Conservation (phyloP, 306 rosid genomes). For the Alnus glutinosa region DNA sequence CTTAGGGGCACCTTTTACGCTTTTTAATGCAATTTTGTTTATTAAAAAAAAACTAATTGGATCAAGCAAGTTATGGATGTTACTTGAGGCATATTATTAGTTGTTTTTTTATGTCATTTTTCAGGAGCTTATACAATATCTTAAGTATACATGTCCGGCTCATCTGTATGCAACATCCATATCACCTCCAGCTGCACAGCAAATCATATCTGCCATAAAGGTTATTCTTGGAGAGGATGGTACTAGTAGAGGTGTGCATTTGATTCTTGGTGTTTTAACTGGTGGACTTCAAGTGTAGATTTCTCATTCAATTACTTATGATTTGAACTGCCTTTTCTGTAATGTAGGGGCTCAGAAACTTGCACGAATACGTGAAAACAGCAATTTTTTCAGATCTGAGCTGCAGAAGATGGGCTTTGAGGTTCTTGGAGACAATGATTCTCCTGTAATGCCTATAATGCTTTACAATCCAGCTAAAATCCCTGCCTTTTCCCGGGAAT, state of each 20-base stretch:
- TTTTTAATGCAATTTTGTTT: too few species aligned
- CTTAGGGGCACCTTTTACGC: too few species aligned
- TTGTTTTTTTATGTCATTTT: too few species aligned
- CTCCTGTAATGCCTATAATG: conserved; percentile 95
- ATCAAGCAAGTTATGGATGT: not conserved
- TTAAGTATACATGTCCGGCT: conserved; percentile 86
- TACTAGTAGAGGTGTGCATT: conserved; percentile 67
- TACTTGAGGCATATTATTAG: not conserved
- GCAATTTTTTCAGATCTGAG: conserved; percentile 92
- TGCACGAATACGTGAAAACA: conserved; percentile 75
- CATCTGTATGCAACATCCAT: conserved; percentile 90
- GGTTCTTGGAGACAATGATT: conserved; percentile 78
- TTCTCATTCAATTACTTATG: not conserved
- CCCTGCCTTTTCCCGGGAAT: conserved; percentile 95
- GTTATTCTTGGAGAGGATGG: conserved; percentile 96
- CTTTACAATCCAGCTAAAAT: conserved; percentile 89
- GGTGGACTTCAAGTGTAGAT: not conserved
- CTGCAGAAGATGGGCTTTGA: conserved; percentile 90
- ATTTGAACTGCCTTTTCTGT: conserved; percentile 15
- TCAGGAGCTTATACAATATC: conserved; percentile 76
- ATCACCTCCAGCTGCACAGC: conserved; percentile 94
- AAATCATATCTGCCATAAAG: conserved; percentile 76
- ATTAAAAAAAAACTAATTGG: not conserved
- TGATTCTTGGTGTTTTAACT: not conserved
- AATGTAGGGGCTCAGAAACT: conserved; percentile 82